phyloP scores from a whole-genome alignment of 1,139 yeast species.

The Nakaseomyces glabratus region DNA sequence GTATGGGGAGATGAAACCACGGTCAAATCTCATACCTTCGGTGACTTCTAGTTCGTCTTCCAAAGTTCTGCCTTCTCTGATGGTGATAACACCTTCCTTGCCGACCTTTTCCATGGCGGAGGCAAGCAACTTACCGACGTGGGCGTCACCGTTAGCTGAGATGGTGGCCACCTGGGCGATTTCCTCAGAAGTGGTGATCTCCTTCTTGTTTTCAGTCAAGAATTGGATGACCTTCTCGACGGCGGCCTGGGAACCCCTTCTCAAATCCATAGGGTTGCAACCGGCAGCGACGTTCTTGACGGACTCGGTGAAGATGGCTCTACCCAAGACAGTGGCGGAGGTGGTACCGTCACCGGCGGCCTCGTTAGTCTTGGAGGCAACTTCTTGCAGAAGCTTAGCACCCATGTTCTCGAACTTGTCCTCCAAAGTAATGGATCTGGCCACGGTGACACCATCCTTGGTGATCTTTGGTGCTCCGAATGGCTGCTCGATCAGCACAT shows the following conservation, averaged over 20 bases:
- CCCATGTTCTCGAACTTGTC: constrained; percentile 94
- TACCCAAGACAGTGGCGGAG: constrained; percentile 93
- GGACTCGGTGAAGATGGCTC: constrained; percentile 94
- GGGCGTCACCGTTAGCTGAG: constrained; percentile 94
- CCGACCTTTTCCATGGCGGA: constrained; percentile 99
- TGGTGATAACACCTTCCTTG: constrained; percentile 98
- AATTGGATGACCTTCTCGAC: constrained; percentile 92
- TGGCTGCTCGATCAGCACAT: constrained; percentile 92
- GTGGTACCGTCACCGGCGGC: constrained; percentile 99
- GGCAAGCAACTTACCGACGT: constrained; percentile 89
- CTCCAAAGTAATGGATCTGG: constrained; percentile 73
- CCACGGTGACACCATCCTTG: constrained; percentile 99
- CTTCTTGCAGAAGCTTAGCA: constrained; percentile 93
- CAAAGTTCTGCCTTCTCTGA: constrained; percentile 93
- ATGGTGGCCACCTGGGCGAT: constrained; percentile 98
- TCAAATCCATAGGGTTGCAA: constrained; percentile 98
- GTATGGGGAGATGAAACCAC: constrained; percentile 97
- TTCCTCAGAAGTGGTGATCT: constrained; percentile 93
- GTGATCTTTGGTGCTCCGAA: constrained; percentile 98
- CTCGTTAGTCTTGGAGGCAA: constrained; percentile 96
- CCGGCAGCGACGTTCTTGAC: constrained; percentile 99
- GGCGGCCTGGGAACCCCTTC: constrained; percentile 98
- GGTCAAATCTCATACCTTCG: constrained; percentile 99
- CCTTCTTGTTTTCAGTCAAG: constrained; percentile 86
- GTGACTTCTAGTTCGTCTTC: constrained; percentile 97